These are phyloP conservation scores for Fusarium chuoi DNA, from an alignment of 2,329 filamentous ascomycete species.

Conservation along the genomic window DNA sequence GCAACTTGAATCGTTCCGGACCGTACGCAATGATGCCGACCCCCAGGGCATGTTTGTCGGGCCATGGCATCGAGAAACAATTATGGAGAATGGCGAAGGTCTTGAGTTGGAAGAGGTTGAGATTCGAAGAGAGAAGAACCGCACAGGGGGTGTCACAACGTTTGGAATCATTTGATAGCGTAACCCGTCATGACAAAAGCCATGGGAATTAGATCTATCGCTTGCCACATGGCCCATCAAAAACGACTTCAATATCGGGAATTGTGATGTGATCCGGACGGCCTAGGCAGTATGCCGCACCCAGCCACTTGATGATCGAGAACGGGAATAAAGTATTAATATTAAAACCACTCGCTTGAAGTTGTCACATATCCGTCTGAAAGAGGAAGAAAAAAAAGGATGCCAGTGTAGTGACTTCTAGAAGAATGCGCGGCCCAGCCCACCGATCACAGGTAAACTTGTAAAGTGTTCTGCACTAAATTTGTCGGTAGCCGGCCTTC, in stretches of 20 bases:
- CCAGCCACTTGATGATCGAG: neutral
- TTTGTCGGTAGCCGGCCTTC: slow-evolving; percentile 70
- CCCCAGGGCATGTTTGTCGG: slow-evolving; percentile 89
- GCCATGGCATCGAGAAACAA: slow-evolving; percentile 83
- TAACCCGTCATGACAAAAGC: slow-evolving; percentile 9
- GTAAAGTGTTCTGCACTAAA: slow-evolving; percentile 48
- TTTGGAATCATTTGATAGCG: slow-evolving; percentile 37
- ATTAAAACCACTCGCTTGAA: slow-evolving; percentile 25
- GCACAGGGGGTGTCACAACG: slow-evolving; percentile 42
- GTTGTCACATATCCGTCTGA: slow-evolving; percentile 24
- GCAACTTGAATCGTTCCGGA: slow-evolving; percentile 73
- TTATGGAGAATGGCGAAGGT: slow-evolving; percentile 57
- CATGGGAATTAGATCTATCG: slow-evolving; percentile 7
- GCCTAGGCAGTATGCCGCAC: neutral
- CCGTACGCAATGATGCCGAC: slow-evolving; percentile 76
- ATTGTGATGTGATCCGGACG: neutral
- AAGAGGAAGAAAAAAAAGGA: slow-evolving; percentile 9
- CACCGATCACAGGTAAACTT: slow-evolving; percentile 16
- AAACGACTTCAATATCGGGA: slow-evolving; percentile 3
- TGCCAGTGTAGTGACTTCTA: slow-evolving; percentile 5
- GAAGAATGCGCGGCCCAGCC: neutral
- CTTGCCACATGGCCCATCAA: neutral
- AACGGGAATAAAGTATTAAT: slow-evolving; percentile 20
- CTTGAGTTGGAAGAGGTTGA: slow-evolving; percentile 53
- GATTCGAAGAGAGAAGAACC: slow-evolving; percentile 39